phyloP scores from a whole-genome alignment of 768 basidiomycete genomes.

The Boletus subcaerulescens region DNA sequence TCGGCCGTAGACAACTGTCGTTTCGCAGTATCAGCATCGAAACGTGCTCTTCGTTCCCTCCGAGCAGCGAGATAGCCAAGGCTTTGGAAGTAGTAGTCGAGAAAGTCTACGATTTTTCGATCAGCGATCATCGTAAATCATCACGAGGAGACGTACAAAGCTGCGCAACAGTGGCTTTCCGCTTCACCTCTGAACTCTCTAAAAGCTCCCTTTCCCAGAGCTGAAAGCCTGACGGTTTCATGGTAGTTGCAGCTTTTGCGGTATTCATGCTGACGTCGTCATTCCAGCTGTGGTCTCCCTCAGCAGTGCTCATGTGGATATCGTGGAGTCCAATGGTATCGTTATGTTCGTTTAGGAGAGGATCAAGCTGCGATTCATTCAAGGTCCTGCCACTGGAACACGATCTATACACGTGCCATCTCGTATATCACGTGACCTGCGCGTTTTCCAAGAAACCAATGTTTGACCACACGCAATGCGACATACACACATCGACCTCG shows the following conservation, averaged over 20 bases:
- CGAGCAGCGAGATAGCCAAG: slow-evolving; percentile 86
- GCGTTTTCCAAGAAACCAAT: slow-evolving; percentile 1
- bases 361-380: slow-evolving; percentile 42
- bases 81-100: slow-evolving; percentile 97
- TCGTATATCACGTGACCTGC: slow-evolving; percentile 23
- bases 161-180: slow-evolving; percentile 96
- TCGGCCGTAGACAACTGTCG: slow-evolving; percentile 57
- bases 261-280: slow-evolving; percentile 68
- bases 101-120: slow-evolving; percentile 61
- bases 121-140: slow-evolving; percentile 5
- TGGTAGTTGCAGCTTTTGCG: slow-evolving; percentile 38
- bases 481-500: slow-evolving; percentile 57
- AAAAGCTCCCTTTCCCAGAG: slow-evolving; percentile 86
- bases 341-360: no score
- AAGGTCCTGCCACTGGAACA: slow-evolving; percentile 3
- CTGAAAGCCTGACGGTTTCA: slow-evolving; percentile 53
- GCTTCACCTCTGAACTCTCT: slow-evolving; percentile 81
- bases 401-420: slow-evolving; percentile 10
- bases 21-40: slow-evolving; percentile 76
- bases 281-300: slow-evolving; percentile 40
- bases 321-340: slow-evolving; percentile 42
- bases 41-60: slow-evolving; percentile 78
- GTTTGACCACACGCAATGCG: slow-evolving; percentile 17
- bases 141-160: slow-evolving; percentile 61
- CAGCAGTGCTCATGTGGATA: slow-evolving; percentile 66